Base-by-base conservation (phyloP, 2,329 filamentous ascomycete species). In the Paecilomyces variotii region DNA sequence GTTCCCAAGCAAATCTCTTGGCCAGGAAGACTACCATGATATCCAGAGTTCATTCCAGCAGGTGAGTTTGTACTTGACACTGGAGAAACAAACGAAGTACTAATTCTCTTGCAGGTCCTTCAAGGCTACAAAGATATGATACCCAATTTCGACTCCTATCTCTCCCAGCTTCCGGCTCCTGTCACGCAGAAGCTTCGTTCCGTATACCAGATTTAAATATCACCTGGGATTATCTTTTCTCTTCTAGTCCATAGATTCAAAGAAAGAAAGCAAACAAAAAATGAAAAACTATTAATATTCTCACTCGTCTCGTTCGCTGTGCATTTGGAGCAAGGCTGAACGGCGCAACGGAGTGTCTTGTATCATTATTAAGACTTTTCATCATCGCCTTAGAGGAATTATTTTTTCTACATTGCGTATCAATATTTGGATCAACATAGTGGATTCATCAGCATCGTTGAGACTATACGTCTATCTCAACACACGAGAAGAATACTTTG, bases 31-130 rank as follows among this genome's bases (percentile, higher is more conserved):
- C 63, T 75, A 74, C 61, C 68, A 66, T 59, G 85, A 87, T 60
- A 79, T 91, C 56, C 84, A 88, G 59, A 82, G 85, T 57, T 84
- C 87, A 45, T 95, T 96, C 74, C 86, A 90, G 70, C 85, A 88
- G 75, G 90, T 93, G 73, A 78, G 84, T 74, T 52, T 30, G 10
- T 58, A 3, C 55, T 25, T 24, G 28, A 6, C 11, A 27, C 32
- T 11, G 3, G 27, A 50, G 24, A 35, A 32, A 10, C 30, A 10
- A 32, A 32, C 30, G 24, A 59, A 63, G 58, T 6, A 59, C 58
- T 52, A 54, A 55, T 52, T 39, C 54, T 59, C 3, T 24, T 25
- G 30, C 55, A 77, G 75, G 75, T 75, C 54, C 68, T 79, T 56
- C 74, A 77, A 69, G 76, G 77, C 28, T 79, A 79, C 62, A 76